These are phyloP conservation scores for Lentinula sp. DNA, from an alignment of 768 basidiomycete species.

Conservation along the genomic window DNA sequence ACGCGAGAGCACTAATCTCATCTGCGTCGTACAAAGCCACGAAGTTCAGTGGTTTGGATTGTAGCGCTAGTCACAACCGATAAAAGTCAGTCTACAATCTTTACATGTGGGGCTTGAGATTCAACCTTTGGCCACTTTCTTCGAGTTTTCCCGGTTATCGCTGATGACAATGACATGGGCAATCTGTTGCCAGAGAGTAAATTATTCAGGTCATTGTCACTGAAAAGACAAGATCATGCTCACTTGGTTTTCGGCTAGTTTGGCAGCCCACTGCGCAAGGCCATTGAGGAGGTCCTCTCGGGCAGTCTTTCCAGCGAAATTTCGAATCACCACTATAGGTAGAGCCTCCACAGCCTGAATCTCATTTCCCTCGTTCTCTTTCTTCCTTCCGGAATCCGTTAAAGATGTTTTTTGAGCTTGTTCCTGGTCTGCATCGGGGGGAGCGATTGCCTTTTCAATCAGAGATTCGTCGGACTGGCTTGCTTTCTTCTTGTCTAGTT, in stretches of 20 bases:
- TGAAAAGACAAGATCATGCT: slow-evolving; percentile 5
- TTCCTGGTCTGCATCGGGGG: slow-evolving; percentile 70
- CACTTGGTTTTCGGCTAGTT: slow-evolving; percentile 76
- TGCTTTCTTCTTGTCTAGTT: slow-evolving; percentile 15
- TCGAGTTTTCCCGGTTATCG: slow-evolving; percentile 85
- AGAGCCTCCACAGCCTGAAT: slow-evolving; percentile 51
- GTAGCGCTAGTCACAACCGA: slow-evolving; percentile 49
- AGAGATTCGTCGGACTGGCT: slow-evolving; percentile 27
- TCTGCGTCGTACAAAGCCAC: slow-evolving; percentile 87
- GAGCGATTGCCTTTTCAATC: slow-evolving; percentile 38
- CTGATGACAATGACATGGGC: slow-evolving; percentile 91
- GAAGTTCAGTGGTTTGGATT: slow-evolving; percentile 73
- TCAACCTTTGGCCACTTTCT: slow-evolving; percentile 74
- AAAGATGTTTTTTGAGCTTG: slow-evolving; percentile 53
- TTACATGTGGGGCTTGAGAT: not conserved
- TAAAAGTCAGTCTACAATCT: not conserved
- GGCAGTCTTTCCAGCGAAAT: slow-evolving; percentile 58
- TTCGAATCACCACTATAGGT: slow-evolving; percentile 83
- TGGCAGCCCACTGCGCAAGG: slow-evolving; percentile 81
- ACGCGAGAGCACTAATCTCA: slow-evolving; percentile 66
- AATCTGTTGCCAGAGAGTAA: slow-evolving; percentile 39
- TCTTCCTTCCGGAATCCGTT: not conserved
- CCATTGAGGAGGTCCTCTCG: slow-evolving; percentile 60
- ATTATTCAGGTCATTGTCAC: not conserved
- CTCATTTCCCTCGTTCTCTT: slow-evolving; percentile 33